Conservation (phyloP, 148 eudicot species). For the Fallopia convolvulus region DNA sequence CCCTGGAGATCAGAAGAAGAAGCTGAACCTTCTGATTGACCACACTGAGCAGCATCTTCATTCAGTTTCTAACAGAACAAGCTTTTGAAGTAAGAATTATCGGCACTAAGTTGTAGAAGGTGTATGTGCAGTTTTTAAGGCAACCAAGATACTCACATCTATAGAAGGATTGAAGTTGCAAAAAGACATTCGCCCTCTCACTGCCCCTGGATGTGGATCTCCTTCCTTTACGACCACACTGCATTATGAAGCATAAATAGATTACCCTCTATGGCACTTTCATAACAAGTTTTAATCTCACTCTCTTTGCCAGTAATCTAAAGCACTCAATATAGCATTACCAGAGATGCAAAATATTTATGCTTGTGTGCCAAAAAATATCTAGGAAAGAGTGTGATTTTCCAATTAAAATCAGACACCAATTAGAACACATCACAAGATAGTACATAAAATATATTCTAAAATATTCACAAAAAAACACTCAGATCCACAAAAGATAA, state of each 20-base stretch:
- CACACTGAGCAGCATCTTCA: constrained; percentile 29
- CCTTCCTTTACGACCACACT: constrained; percentile 91
- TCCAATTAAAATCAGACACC: neutral
- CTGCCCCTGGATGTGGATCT: constrained; percentile 74
- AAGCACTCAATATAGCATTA: neutral
- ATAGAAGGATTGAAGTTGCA: constrained; percentile 76
- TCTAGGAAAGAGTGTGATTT: neutral
- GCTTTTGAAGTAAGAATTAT: constrained; percentile 24
- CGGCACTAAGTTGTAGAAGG: constrained; percentile 4
- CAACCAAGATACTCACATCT: constrained; percentile 64
- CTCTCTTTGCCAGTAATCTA: neutral
- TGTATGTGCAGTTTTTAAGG: constrained; percentile 6
- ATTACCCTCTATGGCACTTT: neutral
- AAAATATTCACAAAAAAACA: neutral
- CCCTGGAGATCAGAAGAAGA: constrained; percentile 35
- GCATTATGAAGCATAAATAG: constrained; percentile 15
- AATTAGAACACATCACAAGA: neutral
- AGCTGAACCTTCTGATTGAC: constrained; percentile 36
- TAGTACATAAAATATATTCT: neutral
- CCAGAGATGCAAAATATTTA: neutral
- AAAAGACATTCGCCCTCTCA: constrained; percentile 90
- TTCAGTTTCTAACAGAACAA: constrained; percentile 62
- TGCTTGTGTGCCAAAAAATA: neutral
- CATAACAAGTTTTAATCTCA: neutral
- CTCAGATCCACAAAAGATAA: neutral